Evolutionary conservation across 805 yeast genomes (phyloP).

Genomic region (Yarrowia sp.): DNA sequence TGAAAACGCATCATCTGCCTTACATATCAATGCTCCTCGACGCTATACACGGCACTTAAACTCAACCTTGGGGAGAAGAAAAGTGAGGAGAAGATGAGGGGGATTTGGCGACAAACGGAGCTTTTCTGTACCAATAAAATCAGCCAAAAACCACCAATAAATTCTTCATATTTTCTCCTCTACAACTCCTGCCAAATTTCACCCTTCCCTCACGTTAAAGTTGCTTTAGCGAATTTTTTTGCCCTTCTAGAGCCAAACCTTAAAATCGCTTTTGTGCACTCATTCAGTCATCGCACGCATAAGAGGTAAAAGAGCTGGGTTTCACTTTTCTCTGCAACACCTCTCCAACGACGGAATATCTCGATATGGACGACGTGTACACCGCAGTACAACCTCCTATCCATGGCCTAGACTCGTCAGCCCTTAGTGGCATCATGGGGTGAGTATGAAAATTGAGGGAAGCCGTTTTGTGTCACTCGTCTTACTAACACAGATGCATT

Average conservation of each 20-base stretch:
- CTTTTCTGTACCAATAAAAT: too few species aligned
- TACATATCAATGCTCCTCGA: not conserved
- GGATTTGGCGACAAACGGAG: too few species aligned
- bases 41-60: not conserved
- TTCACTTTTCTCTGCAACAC: too few species aligned
- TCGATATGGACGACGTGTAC: conserved; percentile 35
- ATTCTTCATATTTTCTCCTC: not conserved
- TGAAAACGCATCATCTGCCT: not conserved
- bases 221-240: conserved; percentile 16
- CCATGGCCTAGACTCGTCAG: conserved; percentile 46
- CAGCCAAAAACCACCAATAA: not conserved
- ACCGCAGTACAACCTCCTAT: conserved; percentile 36
- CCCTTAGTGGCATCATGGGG: conserved; percentile 78
- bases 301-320: too few species aligned
- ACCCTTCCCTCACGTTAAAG: not conserved
- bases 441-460: conserved; percentile 41
- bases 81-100: too few species aligned
- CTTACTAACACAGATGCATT: conserved; percentile 60
- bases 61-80: not conserved
- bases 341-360: not conserved
- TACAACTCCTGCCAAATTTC: not conserved
- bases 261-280: not conserved
- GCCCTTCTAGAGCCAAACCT: not conserved
- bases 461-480: not conserved
- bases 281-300: conserved; percentile 9